Conservation (phyloP, 179 eudicot species). For the Pouteria campechiana region DNA sequence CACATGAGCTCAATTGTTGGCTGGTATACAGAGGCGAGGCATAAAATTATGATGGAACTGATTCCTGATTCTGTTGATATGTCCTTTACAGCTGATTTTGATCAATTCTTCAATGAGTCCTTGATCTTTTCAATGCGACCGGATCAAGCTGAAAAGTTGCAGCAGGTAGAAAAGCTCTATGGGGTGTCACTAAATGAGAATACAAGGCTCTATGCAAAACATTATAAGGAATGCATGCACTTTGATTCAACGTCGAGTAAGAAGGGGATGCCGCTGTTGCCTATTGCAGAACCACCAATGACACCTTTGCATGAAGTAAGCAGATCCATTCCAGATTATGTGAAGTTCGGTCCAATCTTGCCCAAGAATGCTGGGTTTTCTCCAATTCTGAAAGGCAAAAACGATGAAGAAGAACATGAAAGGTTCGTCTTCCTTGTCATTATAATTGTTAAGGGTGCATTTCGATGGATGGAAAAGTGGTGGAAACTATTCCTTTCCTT, state of each 20-base stretch:
- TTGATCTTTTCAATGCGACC: constrained; percentile 38
- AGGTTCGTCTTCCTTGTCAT: constrained; percentile 27
- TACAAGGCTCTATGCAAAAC: constrained; percentile 38
- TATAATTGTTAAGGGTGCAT: no score
- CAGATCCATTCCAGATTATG: constrained; percentile 37
- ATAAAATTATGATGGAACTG: constrained; percentile 34
- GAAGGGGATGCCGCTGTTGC: constrained; percentile 35
- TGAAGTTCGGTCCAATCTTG: constrained; percentile 48
- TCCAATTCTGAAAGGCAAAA: constrained; percentile 12
- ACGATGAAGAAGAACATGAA: constrained; percentile 14
- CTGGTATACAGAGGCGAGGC: constrained; percentile 48
- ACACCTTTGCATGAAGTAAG: constrained; percentile 48
- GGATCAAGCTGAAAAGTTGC: constrained; percentile 39
- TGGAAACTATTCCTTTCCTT: no score
- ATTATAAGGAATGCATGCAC: constrained; percentile 34
- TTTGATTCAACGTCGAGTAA: constrained; percentile 21
- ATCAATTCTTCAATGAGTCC: constrained; percentile 34
- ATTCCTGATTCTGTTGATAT: constrained; percentile 40
- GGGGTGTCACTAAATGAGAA: constrained; percentile 43
- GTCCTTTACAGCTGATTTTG: constrained; percentile 41
- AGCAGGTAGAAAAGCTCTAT: constrained; percentile 31
- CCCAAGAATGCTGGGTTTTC: constrained; percentile 50
- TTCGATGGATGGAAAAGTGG: no score
- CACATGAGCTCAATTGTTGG: constrained; percentile 46
- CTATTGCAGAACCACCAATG: constrained; percentile 50